Evolutionary conservation across 805 yeast genomes (phyloP), one percentile per base, ranked within the genome.

Genomic region (Cyberlindnera euphorbiae): DNA sequence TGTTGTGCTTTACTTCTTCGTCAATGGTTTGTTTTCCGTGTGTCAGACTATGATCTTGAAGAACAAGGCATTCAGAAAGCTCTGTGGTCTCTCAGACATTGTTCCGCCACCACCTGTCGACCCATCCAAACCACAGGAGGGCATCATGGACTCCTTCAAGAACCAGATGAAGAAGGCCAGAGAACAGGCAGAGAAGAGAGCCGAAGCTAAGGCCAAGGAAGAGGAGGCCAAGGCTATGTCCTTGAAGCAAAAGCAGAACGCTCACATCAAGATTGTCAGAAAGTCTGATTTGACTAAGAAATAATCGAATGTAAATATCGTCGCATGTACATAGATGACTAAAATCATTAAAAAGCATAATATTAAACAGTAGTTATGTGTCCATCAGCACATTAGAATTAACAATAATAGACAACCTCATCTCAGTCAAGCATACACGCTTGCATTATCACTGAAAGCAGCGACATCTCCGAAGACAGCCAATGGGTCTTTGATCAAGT

Each of bases 1-100:
- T 26, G 87, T 88, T 24, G 80, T 89, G 45, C 67, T 87, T 33
- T 93, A 89, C 58, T 86, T 90, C 60, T 80, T 90, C 6, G 77
- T 83, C 25, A 87, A 88, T 56, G 85, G 95, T 39, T 46, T 77
- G 11, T 76, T 75, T 50, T 83, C 96, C 1, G 73, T 84, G 33
- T 31, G 75, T 14, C 97, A 90, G 65, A 75, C 90, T 9, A 55
- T 73, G 33, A 50, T 82, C 17, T 68, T 93, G 51, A 77, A 82
- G 58, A 72, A 68, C 43, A 62, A 71, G 35, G 47, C 60, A 37
- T 74, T 84, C 52, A 75, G 97, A 62, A 66, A 64, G 27, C 41
- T 63, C 36, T 59, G 75, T 21, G 73, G 76, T 10, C 65, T 84
- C 49, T 76, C 87, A 3, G 79, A 79, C 11, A 68, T 83, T 45